Conservation (phyloP, 768 basidiomycete genomes). For the Termitomyces sp. region DNA sequence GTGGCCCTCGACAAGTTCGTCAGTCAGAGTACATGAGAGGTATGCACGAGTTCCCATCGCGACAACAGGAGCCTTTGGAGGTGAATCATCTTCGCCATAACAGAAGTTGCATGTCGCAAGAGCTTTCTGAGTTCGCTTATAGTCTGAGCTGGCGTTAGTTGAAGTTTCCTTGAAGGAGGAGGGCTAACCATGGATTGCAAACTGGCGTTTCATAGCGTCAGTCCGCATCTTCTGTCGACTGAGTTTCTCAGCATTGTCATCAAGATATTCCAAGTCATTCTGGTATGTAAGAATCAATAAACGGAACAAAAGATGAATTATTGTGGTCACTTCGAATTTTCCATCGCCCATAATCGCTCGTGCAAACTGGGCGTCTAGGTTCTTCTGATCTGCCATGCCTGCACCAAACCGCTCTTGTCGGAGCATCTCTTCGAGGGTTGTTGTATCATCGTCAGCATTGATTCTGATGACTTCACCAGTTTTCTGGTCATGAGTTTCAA, state of each 20-base stretch:
- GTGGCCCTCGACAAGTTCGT: constrained; percentile 90
- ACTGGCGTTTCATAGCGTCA: constrained; percentile 94
- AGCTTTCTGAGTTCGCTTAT: constrained; percentile 89
- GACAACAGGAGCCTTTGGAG: constrained; percentile 82
- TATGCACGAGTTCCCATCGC: constrained; percentile 90
- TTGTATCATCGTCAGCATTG: constrained; percentile 86
- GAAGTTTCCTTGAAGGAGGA: background rate
- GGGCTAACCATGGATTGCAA: constrained; percentile 83
- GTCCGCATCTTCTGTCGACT: constrained; percentile 93
- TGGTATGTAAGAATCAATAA: constrained; percentile 21
- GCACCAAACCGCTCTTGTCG: constrained; percentile 89
- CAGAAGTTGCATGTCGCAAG: constrained; percentile 84
- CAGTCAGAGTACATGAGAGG: constrained; percentile 81
- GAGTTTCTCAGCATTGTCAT: constrained; percentile 92
- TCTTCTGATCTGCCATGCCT: constrained; percentile 87
- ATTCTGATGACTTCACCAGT: constrained; percentile 87
- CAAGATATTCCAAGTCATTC: constrained; percentile 92
- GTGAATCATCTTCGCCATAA: constrained; percentile 87
- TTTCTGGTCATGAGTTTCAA: constrained; percentile 86
- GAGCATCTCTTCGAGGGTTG: constrained; percentile 86
- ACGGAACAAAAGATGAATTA: background rate
- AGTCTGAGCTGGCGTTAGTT: constrained; percentile 52
- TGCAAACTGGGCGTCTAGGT: constrained; percentile 87
- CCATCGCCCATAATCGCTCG: constrained; percentile 83
- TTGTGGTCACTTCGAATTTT: constrained; percentile 66